These are phyloP conservation scores for Starmera caribaea DNA, from an alignment of 805 yeast genomes.

Conservation along the genomic window DNA sequence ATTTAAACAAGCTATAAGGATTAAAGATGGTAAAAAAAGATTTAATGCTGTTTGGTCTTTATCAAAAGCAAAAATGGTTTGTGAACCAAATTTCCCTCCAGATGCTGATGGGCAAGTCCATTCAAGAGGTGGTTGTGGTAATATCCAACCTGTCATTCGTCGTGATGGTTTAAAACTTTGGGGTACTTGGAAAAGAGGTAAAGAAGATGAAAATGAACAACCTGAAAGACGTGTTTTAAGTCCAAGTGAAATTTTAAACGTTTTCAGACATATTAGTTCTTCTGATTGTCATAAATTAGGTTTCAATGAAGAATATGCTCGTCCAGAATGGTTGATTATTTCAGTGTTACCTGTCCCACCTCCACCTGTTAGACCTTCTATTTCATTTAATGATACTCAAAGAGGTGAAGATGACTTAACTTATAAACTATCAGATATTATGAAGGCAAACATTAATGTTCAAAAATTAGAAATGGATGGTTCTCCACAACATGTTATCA, in stretches of 20 bases:
- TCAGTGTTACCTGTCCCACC: slow-evolving; percentile 99
- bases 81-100: slow-evolving; percentile 78
- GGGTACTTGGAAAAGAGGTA: slow-evolving; percentile 97
- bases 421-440: slow-evolving; percentile 90
- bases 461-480: slow-evolving; percentile 97
- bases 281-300: slow-evolving; percentile 81
- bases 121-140: slow-evolving; percentile 97
- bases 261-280: slow-evolving; percentile 81
- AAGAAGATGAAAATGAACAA: slow-evolving; percentile 73
- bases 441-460: slow-evolving; percentile 95
- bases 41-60: slow-evolving; percentile 95
- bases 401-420: slow-evolving; percentile 99
- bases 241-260: slow-evolving; percentile 83
- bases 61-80: slow-evolving; percentile 86
- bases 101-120: slow-evolving; percentile 48
- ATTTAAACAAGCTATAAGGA: slow-evolving; percentile 81
- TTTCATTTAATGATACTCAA: slow-evolving; percentile 95
- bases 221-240: slow-evolving; percentile 86
- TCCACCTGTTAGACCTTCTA: slow-evolving; percentile 98
- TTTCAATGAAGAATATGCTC: slow-evolving; percentile 88
- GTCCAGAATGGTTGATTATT: slow-evolving; percentile 97
- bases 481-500: slow-evolving; percentile 96
- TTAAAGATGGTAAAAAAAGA: slow-evolving; percentile 90
- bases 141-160: slow-evolving; percentile 90
- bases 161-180: slow-evolving; percentile 91